Evolutionary conservation across 257 asterid genomes (phyloP).

Genomic region (Solanum medicagineum): DNA sequence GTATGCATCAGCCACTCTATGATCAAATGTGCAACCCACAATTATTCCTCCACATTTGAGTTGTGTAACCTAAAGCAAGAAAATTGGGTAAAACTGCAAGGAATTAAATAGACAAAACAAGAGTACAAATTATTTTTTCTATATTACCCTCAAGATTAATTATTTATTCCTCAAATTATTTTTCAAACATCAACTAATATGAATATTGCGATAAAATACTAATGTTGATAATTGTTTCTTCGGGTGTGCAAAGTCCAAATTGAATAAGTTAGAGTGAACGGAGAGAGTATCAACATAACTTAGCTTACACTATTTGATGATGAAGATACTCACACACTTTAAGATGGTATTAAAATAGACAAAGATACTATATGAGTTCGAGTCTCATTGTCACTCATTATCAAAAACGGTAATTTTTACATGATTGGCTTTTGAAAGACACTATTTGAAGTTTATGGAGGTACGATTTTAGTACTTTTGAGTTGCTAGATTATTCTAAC

Average conservation of each 20-base stretch:
- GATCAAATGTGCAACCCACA: constrained; percentile 51
- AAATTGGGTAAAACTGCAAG: not conserved
- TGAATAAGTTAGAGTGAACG: no score
- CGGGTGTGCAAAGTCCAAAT: no score
- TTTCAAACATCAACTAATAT: no score
- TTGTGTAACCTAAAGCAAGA: constrained; percentile 28
- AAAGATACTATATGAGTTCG: not conserved
- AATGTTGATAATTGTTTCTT: no score
- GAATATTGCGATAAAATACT: no score
- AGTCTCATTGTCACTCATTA: not conserved
- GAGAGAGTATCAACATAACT: not conserved
- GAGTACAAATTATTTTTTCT: no score
- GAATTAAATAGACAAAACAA: not conserved
- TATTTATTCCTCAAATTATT: no score
- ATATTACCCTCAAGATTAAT: no score
- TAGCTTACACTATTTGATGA: not conserved
- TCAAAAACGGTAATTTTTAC: not conserved
- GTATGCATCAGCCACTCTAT: constrained; percentile 70
- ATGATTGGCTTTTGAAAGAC: not conserved
- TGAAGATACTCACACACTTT: not conserved
- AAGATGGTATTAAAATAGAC: not conserved
- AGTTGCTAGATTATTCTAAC: not conserved
- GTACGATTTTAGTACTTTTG: not conserved
- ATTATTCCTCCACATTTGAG: constrained; percentile 55
- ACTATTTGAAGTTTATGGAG: not conserved